Conservation (phyloP, 441 rosid species). For the Arabidopsis lyrata region DNA sequence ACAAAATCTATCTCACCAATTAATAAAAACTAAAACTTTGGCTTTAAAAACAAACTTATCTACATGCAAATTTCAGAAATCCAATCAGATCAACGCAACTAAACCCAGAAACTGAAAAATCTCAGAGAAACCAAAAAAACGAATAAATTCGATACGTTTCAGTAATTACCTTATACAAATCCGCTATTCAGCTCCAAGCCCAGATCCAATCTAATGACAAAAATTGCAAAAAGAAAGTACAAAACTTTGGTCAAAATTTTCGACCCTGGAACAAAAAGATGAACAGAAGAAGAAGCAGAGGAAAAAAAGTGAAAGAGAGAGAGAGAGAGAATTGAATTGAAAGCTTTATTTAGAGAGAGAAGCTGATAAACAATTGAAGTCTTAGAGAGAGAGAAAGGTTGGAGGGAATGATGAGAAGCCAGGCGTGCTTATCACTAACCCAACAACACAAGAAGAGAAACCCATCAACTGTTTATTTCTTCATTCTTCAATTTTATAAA, state of each 20-base stretch:
- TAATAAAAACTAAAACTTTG: slow-evolving; percentile 20
- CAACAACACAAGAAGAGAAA: slow-evolving; percentile 22
- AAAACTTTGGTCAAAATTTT: slow-evolving; percentile 34
- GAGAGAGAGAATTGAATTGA: slow-evolving; percentile 39
- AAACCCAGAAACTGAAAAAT: slow-evolving; percentile 40
- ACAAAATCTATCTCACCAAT: slow-evolving; percentile 12
- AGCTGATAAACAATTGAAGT: slow-evolving; percentile 41
- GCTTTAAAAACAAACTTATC: slow-evolving; percentile 16
- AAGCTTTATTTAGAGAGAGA: slow-evolving; percentile 53
- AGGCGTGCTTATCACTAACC: slow-evolving; percentile 96
- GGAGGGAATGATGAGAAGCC: slow-evolving; percentile 89
- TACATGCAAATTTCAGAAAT: slow-evolving; percentile 10
- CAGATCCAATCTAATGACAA: slow-evolving; percentile 64
- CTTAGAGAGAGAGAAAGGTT: slow-evolving; percentile 43
- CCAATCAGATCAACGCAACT: slow-evolving; percentile 50
- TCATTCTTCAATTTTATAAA: slow-evolving; percentile 10
- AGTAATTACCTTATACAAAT: slow-evolving; percentile 49
- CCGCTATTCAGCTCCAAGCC: slow-evolving; percentile 39
- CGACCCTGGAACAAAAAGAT: slow-evolving; percentile 38
- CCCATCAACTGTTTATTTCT: slow-evolving; percentile 49
- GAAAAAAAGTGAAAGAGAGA: slow-evolving; percentile 40
- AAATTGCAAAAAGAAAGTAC: slow-evolving; percentile 10
- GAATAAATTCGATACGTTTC: background rate
- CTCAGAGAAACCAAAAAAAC: background rate
- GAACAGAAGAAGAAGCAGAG: slow-evolving; percentile 41